Evolutionary conservation across 1,284 basidiomycete species (phyloP).

Genomic region (Phaffia rhodozyma): DNA sequence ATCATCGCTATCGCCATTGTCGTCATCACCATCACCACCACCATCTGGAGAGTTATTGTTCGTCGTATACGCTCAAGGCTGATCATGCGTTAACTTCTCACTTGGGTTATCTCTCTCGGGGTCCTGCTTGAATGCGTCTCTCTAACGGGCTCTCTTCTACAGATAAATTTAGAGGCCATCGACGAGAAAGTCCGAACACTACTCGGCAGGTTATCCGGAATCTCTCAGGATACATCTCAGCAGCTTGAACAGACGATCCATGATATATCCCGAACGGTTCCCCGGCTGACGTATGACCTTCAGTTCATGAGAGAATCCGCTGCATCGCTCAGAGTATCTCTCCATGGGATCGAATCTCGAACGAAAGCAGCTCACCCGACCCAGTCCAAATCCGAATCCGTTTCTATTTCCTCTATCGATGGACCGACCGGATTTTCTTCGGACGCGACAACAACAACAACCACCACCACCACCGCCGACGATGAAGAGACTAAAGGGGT

Average conservation of each 20-base stretch:
- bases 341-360: conserved; percentile 43
- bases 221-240: conserved; percentile 71
- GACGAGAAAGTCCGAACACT: conserved; percentile 61
- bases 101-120: not conserved
- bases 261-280: conserved; percentile 75
- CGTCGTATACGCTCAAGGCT: not conserved
- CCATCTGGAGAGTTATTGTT: not conserved
- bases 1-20: not conserved
- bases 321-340: conserved; percentile 51
- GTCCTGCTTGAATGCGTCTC: not conserved
- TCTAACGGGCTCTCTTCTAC: conserved; percentile 11
- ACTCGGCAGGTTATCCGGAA: conserved; percentile 62
- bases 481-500: conserved; percentile 35
- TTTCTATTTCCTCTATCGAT: not conserved
- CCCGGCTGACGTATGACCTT: conserved; percentile 78
- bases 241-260: conserved; percentile 75
- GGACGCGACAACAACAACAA: no score
- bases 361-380: not conserved
- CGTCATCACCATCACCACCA: not conserved
- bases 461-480: no score
- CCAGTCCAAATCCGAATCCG: not conserved
- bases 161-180: conserved; percentile 48
- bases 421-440: conserved; percentile 27
- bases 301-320: conserved; percentile 91
- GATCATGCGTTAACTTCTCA: conserved; percentile 17